These are phyloP conservation scores for Pestalotiopsis sp. DNA, from an alignment of 2,329 filamentous ascomycete species.

Conservation along the genomic window DNA sequence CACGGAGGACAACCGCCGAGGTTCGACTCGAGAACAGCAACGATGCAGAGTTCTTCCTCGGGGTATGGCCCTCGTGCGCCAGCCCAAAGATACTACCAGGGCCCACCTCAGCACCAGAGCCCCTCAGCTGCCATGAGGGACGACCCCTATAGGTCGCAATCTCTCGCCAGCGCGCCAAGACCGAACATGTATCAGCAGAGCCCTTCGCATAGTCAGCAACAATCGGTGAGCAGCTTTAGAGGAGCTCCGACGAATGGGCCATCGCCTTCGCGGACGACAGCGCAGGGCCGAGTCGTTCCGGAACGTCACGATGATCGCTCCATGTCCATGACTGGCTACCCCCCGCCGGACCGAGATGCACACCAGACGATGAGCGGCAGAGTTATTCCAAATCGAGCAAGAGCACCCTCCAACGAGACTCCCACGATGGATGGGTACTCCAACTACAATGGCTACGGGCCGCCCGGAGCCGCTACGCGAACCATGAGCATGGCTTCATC, in stretches of 20 bases:
- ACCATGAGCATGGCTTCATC: constrained; percentile 65
- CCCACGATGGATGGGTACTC: constrained; percentile 34
- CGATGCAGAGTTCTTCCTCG: constrained; percentile 36
- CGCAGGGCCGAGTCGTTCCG: constrained; percentile 87
- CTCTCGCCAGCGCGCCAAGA: constrained; percentile 75
- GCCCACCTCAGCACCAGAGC: constrained; percentile 41
- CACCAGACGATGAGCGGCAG: constrained; percentile 94
- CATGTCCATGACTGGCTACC: constrained; percentile 92
- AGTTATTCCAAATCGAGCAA: constrained; percentile 73
- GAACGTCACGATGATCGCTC: constrained; percentile 89
- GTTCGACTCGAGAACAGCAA: constrained; percentile 60
- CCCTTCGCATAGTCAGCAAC: constrained; percentile 56
- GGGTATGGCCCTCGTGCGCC: constrained; percentile 45
- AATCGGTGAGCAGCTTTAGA: constrained; percentile 74
- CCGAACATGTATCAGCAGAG: constrained; percentile 71
- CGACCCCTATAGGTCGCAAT: constrained; percentile 90
- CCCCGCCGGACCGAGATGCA: constrained; percentile 70
- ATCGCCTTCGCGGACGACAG: constrained; percentile 73
- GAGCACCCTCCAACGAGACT: constrained; percentile 46
- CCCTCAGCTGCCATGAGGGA: constrained; percentile 73
- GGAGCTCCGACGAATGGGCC: constrained; percentile 71
- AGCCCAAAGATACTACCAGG: constrained; percentile 61
- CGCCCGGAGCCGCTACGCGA: constrained; percentile 54
- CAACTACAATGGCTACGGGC: constrained; percentile 39
- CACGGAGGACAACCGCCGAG: constrained; percentile 44